A percentile compares a stretch with the other conserved stretches of the same genome.
phyloP scores from a whole-genome alignment of 2,329 filamentous ascomycete species.

The Stagonosporopsis chrysanthemi region DNA sequence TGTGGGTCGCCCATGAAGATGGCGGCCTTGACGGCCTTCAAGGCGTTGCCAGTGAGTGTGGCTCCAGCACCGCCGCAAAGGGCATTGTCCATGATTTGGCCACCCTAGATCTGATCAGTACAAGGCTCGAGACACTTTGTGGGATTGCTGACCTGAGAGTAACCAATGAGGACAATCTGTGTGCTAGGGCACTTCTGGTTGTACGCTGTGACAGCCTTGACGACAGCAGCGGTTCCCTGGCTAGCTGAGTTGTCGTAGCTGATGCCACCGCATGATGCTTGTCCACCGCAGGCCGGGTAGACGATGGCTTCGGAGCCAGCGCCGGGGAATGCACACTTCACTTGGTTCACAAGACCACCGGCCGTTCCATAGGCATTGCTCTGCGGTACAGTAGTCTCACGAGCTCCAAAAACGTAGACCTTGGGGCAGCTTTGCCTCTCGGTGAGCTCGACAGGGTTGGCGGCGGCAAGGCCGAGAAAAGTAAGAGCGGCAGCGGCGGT shows the following conservation, averaged over 20 bases:
- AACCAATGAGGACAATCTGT: conserved; percentile 67
- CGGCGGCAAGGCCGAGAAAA: conserved; percentile 42
- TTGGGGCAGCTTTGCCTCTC: conserved; percentile 51
- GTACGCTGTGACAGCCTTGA: conserved; percentile 66
- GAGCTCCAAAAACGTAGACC: conserved; percentile 55
- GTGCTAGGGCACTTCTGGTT: conserved; percentile 64
- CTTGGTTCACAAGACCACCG: conserved; percentile 51
- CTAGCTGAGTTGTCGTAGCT: conserved; percentile 67
- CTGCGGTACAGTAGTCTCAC: conserved; percentile 52
- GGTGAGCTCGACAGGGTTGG: conserved; percentile 46
- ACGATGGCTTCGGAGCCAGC: conserved; percentile 52
- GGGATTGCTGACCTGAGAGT: conserved; percentile 61
- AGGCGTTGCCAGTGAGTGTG: conserved; percentile 58
- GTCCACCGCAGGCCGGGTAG: conserved; percentile 68
- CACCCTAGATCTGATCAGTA: conserved; percentile 55
- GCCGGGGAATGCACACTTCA: conserved; percentile 51
- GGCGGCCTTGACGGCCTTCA: conserved; percentile 66
- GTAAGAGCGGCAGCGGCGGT: conserved; percentile 40
- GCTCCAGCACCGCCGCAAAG: conserved; percentile 64
- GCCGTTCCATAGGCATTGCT: conserved; percentile 51
- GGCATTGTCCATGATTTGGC: conserved; percentile 69
- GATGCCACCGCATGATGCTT: conserved; percentile 64
- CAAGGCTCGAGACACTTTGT: background rate
- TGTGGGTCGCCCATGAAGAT: conserved; percentile 72
- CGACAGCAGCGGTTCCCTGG: conserved; percentile 66